Evolutionary conservation across 2,329 filamentous ascomycete genomes (phyloP).

Genomic region (Colletotrichum melonis): DNA sequence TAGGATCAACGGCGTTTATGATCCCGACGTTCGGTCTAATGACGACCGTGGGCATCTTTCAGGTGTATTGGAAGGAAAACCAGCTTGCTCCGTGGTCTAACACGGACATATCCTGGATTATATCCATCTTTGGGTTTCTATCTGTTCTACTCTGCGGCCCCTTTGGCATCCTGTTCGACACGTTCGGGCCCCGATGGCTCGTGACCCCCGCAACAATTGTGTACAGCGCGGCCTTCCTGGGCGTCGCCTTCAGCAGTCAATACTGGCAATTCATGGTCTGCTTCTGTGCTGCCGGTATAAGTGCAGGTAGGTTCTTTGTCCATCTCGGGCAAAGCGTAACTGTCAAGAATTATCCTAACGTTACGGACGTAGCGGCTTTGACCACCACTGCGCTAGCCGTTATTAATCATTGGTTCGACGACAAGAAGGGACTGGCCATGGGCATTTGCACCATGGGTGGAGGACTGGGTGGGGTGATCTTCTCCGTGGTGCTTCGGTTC

Average conservation of each 20-base stretch:
- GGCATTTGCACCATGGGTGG: constrained; percentile 43
- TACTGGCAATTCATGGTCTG: constrained; percentile 45
- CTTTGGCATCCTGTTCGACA: constrained; percentile 41
- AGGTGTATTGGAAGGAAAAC: constrained; percentile 41
- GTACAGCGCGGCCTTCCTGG: constrained; percentile 42
- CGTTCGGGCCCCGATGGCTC: constrained; percentile 35
- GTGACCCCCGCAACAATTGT: constrained; percentile 37
- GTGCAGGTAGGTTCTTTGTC: constrained; percentile 37
- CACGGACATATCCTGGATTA: constrained; percentile 42
- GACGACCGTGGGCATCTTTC: constrained; percentile 43
- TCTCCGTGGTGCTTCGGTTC: constrained; percentile 41
- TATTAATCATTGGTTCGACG: constrained; percentile 42
- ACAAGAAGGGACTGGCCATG: constrained; percentile 37
- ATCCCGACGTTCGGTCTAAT: constrained; percentile 43
- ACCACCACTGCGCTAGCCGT: constrained; percentile 42
- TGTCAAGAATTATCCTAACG: not conserved
- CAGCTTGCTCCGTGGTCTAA: constrained; percentile 37
- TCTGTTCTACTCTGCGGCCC: constrained; percentile 40
- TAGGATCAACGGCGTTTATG: constrained; percentile 21
- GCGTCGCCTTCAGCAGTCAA: constrained; percentile 41
- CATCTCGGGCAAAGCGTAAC: not conserved
- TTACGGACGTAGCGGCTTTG: constrained; percentile 36
- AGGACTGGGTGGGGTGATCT: constrained; percentile 45
- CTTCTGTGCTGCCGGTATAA: constrained; percentile 42
- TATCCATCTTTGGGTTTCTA: constrained; percentile 43